Evolutionary conservation across 2,329 filamentous ascomycete genomes (phyloP).

Genomic region (Apiospora phragmitis): DNA sequence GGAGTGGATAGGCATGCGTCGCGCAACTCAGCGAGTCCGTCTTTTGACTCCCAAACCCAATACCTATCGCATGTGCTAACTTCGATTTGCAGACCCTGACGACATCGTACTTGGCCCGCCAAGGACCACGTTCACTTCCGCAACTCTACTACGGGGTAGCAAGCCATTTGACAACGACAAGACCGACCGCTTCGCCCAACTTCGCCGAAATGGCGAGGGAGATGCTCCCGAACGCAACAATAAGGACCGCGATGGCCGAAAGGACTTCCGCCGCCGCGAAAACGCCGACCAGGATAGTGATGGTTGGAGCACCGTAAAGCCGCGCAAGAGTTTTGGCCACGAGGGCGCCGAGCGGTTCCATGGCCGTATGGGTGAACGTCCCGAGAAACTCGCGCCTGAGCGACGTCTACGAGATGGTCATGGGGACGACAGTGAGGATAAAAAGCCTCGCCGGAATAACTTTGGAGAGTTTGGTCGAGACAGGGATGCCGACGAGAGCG

Average conservation of each 20-base stretch:
- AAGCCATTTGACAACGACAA: constrained; percentile 56
- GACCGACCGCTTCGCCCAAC: constrained; percentile 58
- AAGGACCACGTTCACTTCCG: constrained; percentile 78
- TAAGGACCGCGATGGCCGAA: constrained; percentile 49
- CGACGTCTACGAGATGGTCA: constrained; percentile 40
- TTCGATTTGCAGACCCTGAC: constrained; percentile 60
- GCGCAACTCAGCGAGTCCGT: constrained; percentile 58
- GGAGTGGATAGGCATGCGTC: constrained; percentile 54
- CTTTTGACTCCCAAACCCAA: constrained; percentile 9
- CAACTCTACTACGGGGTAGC: constrained; percentile 56
- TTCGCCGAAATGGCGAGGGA: constrained; percentile 54
- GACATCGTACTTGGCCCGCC: constrained; percentile 86
- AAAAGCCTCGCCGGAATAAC: constrained; percentile 45
- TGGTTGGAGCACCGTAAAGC: constrained; percentile 73
- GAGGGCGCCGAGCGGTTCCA: constrained; percentile 73
- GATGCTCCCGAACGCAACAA: constrained; percentile 34
- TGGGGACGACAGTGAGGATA: constrained; percentile 51
- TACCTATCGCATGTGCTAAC: constrained; percentile 16
- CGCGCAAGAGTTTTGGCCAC: constrained; percentile 71
- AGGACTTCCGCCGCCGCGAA: constrained; percentile 52
- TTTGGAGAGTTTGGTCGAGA: constrained; percentile 51
- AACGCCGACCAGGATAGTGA: constrained; percentile 64
- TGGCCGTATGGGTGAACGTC: constrained; percentile 60
- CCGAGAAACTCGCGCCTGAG: constrained; percentile 39
- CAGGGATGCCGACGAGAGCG: constrained; percentile 51